These are phyloP conservation scores for Xylaria digitata DNA, from an alignment of 2,329 filamentous ascomycete species.

Conservation along the genomic window DNA sequence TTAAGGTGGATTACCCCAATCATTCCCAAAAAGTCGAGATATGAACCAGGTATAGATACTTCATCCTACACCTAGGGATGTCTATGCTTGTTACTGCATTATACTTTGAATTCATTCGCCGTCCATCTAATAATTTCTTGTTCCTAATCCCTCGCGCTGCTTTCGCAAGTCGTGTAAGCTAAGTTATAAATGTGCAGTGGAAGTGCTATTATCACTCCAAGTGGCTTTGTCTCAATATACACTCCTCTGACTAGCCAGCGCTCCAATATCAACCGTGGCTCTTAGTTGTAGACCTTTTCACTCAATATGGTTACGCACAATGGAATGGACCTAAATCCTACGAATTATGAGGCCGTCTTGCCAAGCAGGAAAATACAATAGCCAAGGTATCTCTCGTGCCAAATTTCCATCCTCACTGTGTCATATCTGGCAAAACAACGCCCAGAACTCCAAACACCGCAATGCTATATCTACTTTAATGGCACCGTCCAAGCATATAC, in stretches of 20 bases:
- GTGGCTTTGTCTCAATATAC: constrained; percentile 1
- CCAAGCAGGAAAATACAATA: constrained; percentile 2
- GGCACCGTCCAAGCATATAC: constrained; percentile 6
- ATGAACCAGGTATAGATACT: too few species aligned
- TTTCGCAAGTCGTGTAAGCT: too few species aligned
- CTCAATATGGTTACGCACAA: constrained; percentile 9
- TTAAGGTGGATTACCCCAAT: too few species aligned
- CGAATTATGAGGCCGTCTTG: background rate
- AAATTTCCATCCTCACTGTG: constrained; percentile 8
- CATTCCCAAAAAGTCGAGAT: too few species aligned
- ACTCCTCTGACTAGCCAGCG: background rate
- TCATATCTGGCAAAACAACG: constrained; percentile 19
- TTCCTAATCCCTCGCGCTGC: too few species aligned
- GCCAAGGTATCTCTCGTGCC: constrained; percentile 27
- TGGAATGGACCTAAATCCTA: constrained; percentile 6
- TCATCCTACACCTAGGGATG: too few species aligned
- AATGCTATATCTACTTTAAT: constrained; percentile 18
- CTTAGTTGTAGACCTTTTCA: background rate
- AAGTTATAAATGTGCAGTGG: too few species aligned
- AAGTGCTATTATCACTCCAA: background rate
- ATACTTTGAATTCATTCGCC: too few species aligned
- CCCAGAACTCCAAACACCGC: constrained; percentile 30
- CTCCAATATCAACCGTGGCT: background rate
- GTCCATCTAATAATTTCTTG: too few species aligned
- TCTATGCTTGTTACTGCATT: too few species aligned